phyloP scores from a whole-genome alignment of 2,329 filamentous ascomycete species.

The Calonectria henricotiae region DNA sequence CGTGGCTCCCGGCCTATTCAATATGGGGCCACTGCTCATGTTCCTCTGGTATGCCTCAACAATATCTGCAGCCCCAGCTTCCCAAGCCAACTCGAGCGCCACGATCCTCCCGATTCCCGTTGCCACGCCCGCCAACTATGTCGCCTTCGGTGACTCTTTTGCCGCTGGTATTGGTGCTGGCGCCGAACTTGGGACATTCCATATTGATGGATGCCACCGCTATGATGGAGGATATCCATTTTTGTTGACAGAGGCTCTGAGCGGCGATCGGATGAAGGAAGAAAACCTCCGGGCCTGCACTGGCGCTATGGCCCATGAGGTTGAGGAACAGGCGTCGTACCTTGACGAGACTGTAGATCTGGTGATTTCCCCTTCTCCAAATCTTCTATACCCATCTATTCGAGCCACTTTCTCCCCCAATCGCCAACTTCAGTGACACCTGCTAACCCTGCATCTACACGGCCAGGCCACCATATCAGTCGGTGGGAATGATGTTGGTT shows the following conservation, averaged over 20 bases:
- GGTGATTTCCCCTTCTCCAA: background rate
- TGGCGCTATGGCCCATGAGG: conserved; percentile 3
- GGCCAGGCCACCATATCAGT: conserved; percentile 5
- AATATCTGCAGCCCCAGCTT: background rate
- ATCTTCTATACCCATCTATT: background rate
- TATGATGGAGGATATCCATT: conserved; percentile 19
- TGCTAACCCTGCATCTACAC: background rate
- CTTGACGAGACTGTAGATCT: conserved; percentile 3
- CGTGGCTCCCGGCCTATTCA: background rate
- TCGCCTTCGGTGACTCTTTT: conserved; percentile 23
- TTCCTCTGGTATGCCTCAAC: background rate
- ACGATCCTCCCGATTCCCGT: background rate
- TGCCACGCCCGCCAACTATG: background rate
- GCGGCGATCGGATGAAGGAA: conserved; percentile 3
- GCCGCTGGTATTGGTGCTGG: conserved; percentile 23
- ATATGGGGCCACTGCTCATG: background rate
- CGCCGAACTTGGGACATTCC: conserved; percentile 19
- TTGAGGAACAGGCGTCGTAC: conserved; percentile 6
- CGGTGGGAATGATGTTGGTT: conserved; percentile 14
- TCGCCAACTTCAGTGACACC: background rate
- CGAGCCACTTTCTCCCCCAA: background rate
- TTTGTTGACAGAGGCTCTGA: background rate
- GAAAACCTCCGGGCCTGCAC: conserved; percentile 9
- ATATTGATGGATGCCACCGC: conserved; percentile 26
- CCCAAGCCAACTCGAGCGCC: background rate